phyloP scores from a whole-genome alignment of 129 eudicot species.

The Flaveria ramosissima region DNA sequence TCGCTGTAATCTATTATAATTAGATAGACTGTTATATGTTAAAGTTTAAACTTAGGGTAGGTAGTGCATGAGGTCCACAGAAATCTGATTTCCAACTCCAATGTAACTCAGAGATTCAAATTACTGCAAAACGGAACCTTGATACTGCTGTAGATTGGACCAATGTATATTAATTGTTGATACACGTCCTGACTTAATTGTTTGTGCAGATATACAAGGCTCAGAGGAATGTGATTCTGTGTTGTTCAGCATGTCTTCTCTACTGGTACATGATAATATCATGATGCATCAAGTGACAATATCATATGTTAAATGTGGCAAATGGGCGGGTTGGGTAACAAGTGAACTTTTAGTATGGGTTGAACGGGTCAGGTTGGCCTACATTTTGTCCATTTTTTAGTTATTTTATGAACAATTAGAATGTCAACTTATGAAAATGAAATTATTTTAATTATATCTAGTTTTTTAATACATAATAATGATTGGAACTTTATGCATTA shows the following conservation, averaged over 20 bases:
- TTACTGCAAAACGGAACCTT: not conserved
- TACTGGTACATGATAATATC: conserved; percentile 56
- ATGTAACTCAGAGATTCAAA: not conserved
- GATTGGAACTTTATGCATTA: not conserved
- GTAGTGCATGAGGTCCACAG: not conserved
- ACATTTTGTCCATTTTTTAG: not conserved
- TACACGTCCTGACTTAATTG: not conserved
- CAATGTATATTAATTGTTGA: not conserved
- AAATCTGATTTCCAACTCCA: not conserved
- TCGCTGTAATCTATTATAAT: not conserved
- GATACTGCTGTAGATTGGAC: not conserved
- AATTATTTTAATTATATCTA: not conserved
- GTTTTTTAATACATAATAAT: not conserved
- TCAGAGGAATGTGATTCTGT: conserved; percentile 71
- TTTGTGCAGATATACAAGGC: conserved; percentile 72
- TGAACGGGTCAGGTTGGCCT: not conserved
- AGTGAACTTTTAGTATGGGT: not conserved
- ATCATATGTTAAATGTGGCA: not conserved
- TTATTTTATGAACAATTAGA: not conserved
- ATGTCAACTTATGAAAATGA: not conserved
- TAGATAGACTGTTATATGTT: not conserved
- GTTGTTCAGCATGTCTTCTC: conserved; percentile 60
- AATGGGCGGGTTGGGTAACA: conserved; percentile 16
- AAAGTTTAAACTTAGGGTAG: not conserved
- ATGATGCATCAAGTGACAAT: conserved; percentile 8